These are phyloP conservation scores for Parietaria judaica DNA, from an alignment of 306 rosid species.

Conservation along the genomic window DNA sequence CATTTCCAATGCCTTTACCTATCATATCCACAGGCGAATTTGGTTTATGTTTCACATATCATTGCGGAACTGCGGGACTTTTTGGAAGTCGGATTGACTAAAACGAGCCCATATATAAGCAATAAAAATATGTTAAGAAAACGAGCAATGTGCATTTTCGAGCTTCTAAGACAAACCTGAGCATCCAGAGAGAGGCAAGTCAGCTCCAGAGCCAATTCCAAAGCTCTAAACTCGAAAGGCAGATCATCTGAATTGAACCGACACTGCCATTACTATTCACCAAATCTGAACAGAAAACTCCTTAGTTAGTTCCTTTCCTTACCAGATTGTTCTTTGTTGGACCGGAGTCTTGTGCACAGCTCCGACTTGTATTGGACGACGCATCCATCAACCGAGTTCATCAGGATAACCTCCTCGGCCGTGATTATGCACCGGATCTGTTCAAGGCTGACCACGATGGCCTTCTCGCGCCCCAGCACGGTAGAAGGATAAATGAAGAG, in stretches of 20 bases:
- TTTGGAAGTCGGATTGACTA: not conserved
- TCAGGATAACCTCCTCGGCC: constrained; percentile 78
- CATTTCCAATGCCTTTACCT: constrained; percentile 67
- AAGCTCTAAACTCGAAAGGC: constrained; percentile 86
- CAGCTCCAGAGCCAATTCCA: constrained; percentile 88
- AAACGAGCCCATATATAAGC: too few relatives aligned
- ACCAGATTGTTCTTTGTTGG: constrained; percentile 60
- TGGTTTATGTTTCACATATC: not conserved
- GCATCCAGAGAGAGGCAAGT: constrained; percentile 84
- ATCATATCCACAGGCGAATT: constrained; percentile 24
- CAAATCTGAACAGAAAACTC: not conserved
- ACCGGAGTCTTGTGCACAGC: constrained; percentile 65
- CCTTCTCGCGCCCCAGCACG: constrained; percentile 81
- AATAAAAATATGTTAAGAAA: not conserved
- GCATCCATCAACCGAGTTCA: constrained; percentile 83
- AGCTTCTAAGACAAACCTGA: constrained; percentile 43
- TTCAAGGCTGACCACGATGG: constrained; percentile 89
- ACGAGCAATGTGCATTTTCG: not conserved
- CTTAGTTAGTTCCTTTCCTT: constrained; percentile 8
- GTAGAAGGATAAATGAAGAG: constrained; percentile 86
- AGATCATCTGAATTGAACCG: constrained; percentile 67
- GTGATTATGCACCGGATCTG: constrained; percentile 91
- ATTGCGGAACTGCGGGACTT: not conserved
- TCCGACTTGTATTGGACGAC: constrained; percentile 67
- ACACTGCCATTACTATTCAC: constrained; percentile 22